These are phyloP conservation scores for Nadsonia starkeyi-henricii DNA, from an alignment of 1,139 yeast genomes.

Conservation along the genomic window DNA sequence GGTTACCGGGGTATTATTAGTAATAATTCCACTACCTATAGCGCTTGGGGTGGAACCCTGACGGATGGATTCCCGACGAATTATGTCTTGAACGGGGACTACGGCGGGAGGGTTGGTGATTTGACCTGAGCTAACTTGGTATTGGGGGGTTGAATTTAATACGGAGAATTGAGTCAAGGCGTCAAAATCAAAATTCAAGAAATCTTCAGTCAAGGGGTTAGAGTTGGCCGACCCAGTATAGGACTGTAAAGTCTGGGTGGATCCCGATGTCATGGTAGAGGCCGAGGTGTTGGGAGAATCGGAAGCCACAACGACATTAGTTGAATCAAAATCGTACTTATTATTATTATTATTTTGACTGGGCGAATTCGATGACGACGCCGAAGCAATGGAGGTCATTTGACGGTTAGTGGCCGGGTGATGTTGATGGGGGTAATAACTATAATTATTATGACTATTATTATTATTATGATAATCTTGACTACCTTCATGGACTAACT, in stretches of 20 bases:
- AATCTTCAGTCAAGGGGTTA: neutral
- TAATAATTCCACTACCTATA: conserved; percentile 2
- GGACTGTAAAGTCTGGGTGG: neutral
- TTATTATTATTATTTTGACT: neutral
- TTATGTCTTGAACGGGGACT: too few species aligned
- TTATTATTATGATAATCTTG: conserved; percentile 9
- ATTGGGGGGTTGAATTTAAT: neutral
- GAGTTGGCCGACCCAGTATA: neutral
- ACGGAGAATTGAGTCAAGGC: neutral
- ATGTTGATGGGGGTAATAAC: conserved; percentile 8
- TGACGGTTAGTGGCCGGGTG: neutral
- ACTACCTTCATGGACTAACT: conserved; percentile 5
- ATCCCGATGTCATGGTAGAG: neutral
- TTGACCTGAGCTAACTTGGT: neutral
- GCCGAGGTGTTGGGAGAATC: too few species aligned
- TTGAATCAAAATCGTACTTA: neutral
- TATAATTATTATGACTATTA: conserved; percentile 11
- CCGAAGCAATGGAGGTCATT: neutral
- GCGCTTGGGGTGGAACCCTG: conserved; percentile 4
- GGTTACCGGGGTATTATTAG: conserved; percentile 3
- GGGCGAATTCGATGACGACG: neutral
- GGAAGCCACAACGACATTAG: too few species aligned
- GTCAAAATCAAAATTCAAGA: neutral
- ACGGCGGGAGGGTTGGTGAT: neutral
- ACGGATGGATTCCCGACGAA: neutral